Evolutionary conservation across 495 filamentous ascomycete genomes (phyloP), one percentile per base, ranked within the genome.

Genomic region (Darksidea phi): DNA sequence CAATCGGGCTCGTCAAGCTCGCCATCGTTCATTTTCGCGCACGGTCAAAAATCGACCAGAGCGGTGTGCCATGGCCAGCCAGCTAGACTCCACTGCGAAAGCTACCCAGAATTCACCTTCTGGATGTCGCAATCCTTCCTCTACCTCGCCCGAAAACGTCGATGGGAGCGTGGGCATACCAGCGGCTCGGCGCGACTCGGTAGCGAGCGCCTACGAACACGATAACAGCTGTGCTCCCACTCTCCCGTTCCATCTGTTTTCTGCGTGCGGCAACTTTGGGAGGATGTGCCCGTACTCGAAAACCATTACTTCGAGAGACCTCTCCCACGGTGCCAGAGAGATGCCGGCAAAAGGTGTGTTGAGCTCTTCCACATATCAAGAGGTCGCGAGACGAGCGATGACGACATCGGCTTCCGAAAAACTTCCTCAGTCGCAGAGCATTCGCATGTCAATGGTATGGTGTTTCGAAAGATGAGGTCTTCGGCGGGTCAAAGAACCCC

Each of bases 271-370:
- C 38, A 28, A 53, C 25, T 26, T 17, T 11, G 54, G 45, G 3
- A 34, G 64, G 32, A 68, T 68, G 66, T 61, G 26, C 45, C 61
- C 52, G 48, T 51, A 48, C 49, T 48, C 61, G 6, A 53, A 52
- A 34, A 47, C 50, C 12, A 54, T 61, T 21, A 61, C 61, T 13
- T 67, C 64, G n/a, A 42, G 37, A 38, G 58, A 62, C 23, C 54
- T 57, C n/a, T 59, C 55, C 23, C 6, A 37, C 1, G 46, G 17
- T 17, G 24, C 54, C 24, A 20, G 24, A 13, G 59, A 28, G 13
- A 12, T 25, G 21, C 6, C 41, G 4, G 15, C 41, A 13, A 54
- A 48, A 36, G 59, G 52, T 56, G 59, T 18, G 64, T 67, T 17
- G 41, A 24, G 48, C 28, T 28, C 26, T 34, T 23, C 15, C 32